Evolutionary conservation across 2,329 filamentous ascomycete species (phyloP).

Genomic region (Claviceps africana): DNA sequence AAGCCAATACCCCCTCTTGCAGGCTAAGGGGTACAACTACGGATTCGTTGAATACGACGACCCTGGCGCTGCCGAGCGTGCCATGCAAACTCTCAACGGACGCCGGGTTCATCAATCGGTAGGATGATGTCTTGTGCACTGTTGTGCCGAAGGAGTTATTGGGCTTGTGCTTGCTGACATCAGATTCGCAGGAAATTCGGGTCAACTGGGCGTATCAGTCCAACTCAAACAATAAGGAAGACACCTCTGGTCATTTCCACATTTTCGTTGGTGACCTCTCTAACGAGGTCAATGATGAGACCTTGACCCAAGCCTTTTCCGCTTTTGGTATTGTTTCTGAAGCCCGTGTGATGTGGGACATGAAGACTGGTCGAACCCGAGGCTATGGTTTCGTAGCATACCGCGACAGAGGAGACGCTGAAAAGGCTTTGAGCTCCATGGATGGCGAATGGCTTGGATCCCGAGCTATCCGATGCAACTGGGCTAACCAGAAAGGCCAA

Average conservation of each 20-base stretch:
- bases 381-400: slow-evolving; percentile 98
- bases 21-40: slow-evolving; percentile 97
- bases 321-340: slow-evolving; percentile 93
- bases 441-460: slow-evolving; percentile 98
- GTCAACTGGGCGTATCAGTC: slow-evolving; percentile 99
- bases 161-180: slow-evolving; percentile 4
- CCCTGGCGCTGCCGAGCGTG: slow-evolving; percentile 86
- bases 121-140: slow-evolving; percentile 13
- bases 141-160: background rate
- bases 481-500: slow-evolving; percentile 99
- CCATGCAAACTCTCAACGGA: slow-evolving; percentile 93
- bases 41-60: slow-evolving; percentile 99
- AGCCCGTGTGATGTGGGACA: slow-evolving; percentile 99
- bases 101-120: slow-evolving; percentile 91
- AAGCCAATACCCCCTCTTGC: slow-evolving; percentile 19
- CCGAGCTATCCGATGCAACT: slow-evolving; percentile 96
- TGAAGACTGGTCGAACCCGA: slow-evolving; percentile 96
- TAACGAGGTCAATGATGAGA: slow-evolving; percentile 97
- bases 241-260: slow-evolving; percentile 96
- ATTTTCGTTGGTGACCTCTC: slow-evolving; percentile 97
- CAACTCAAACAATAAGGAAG: slow-evolving; percentile 86
- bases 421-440: slow-evolving; percentile 95
- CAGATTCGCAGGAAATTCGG: slow-evolving; percentile 64
- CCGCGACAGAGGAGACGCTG: slow-evolving; percentile 82
- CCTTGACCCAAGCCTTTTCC: slow-evolving; percentile 85